Base-by-base conservation (phyloP, 495 filamentous ascomycete genomes). In the Penicillium bovifimosum region DNA sequence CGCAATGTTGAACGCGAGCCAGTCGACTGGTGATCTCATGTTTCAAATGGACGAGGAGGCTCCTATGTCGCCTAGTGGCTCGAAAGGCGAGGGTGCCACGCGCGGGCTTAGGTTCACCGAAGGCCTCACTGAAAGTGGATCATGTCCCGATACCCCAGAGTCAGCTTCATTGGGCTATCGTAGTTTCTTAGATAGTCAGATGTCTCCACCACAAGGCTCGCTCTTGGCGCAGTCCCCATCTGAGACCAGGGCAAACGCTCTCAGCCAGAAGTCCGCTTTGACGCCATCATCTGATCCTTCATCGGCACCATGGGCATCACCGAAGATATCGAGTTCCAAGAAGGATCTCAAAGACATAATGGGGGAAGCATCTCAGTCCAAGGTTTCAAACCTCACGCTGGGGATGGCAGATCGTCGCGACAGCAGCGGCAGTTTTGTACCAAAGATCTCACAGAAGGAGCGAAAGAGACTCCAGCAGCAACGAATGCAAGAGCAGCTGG, bases 21-120 rank as follows among this genome's bases (percentile, higher is more conserved):
- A 75, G 17, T 90, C 86, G 0, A 68, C 74, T 2, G 71, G 73
- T n/a, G 90, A 96, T 55, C 74, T 96, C 33, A 93, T 96, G 74
- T 96, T 96, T 61, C 84, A 90, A 53, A 96, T 96, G 89, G 91
- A 96, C 50, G 90, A 92, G n/a, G 90, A 89, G 35, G 74, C 68
- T 38, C 51, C 52, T 10, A 49, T 68, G 34, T 64, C 68, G 0
- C 54, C 64, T 5, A 47, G 47, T n/a, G 53, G 66, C 33, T 48
- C 52, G 1, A 72, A 67, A 60, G 71, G 71, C 4, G 72, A 72
- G 50, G 41, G 56, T 26, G 55, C 55, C 6, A 42, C 68, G 48
- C 64, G 70, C 32, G 60, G 65, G 1, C 9, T 44, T 6, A 60
- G 53, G 35, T 33, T 52, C 31, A 55, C 34, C 31, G 48, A 55